Evolutionary conservation across 1,284 basidiomycete genomes (phyloP).

Genomic region (Exobasidium cylindrosporum): DNA sequence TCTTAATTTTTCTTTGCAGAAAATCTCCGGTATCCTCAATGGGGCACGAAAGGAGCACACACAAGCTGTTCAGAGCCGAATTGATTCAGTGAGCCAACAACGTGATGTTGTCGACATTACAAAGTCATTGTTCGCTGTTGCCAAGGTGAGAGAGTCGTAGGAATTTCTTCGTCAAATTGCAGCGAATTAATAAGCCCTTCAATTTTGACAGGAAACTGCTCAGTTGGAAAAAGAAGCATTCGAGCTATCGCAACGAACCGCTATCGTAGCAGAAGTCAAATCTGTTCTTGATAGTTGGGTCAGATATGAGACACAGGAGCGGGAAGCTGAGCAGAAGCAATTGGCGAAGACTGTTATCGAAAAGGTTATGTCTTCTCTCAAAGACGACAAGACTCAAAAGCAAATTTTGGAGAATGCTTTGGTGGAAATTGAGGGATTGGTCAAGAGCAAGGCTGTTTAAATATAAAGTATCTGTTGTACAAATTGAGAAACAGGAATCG

Average conservation of each 20-base stretch:
- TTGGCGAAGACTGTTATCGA: conserved; percentile 82
- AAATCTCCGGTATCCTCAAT: conserved; percentile 78
- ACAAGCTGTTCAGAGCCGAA: conserved; percentile 86
- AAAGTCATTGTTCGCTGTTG: conserved; percentile 82
- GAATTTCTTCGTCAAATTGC: conserved; percentile 48
- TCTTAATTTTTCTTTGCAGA: no score
- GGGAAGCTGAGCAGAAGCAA: conserved; percentile 91
- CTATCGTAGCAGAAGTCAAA: conserved; percentile 85
- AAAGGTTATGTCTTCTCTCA: conserved; percentile 76
- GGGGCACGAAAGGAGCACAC: conserved; percentile 84
- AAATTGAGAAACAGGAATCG: no score
- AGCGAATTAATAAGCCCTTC: not conserved
- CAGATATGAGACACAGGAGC: conserved; percentile 90
- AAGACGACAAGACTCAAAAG: conserved; percentile 88
- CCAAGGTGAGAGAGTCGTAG: conserved; percentile 62
- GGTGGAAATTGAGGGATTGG: conserved; percentile 74
- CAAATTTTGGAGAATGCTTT: conserved; percentile 83
- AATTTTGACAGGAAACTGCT: conserved; percentile 73
- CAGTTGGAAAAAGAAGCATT: conserved; percentile 86
- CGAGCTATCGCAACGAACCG: conserved; percentile 82
- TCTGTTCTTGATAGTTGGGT: conserved; percentile 96
- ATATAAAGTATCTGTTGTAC: conserved; percentile 4
- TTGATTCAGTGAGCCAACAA: conserved; percentile 84
- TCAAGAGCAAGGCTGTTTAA: conserved; percentile 55
- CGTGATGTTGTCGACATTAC: conserved; percentile 90